Evolutionary conservation across 1,284 basidiomycete species (phyloP).

Genomic region (Fistulinella cinereoalba): DNA sequence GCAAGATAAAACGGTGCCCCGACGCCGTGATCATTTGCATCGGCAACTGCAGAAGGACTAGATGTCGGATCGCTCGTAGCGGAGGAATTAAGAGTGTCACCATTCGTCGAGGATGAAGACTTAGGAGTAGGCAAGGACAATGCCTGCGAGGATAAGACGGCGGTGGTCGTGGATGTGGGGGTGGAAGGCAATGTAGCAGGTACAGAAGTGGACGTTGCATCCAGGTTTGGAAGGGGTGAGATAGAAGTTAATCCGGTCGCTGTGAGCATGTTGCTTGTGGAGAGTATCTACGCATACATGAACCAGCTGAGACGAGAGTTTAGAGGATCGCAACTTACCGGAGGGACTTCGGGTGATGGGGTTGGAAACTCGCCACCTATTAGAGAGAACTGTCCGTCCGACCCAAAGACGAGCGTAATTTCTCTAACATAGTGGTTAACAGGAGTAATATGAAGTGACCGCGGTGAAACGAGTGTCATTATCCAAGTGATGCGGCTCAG

Average conservation of each 20-base stretch:
- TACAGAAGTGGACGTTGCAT: constrained; percentile 18
- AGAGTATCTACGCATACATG: constrained; percentile 7
- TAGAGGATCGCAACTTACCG: constrained; percentile 5
- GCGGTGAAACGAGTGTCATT: constrained; percentile 18
- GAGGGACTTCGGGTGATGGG: background rate
- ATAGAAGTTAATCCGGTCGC: background rate
- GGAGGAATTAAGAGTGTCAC: too few relatives aligned
- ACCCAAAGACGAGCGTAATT: constrained; percentile 27
- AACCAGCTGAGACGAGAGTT: background rate
- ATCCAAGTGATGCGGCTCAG: constrained; percentile 11
- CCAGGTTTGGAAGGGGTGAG: constrained; percentile 17
- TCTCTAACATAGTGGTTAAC: constrained; percentile 16
- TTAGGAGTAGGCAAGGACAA: too few relatives aligned
- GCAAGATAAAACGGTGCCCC: constrained; percentile 34
- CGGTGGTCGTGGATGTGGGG: too few relatives aligned
- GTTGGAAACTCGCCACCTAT: constrained; percentile 14
- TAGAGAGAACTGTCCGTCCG: constrained; percentile 28
- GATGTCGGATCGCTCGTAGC: constrained; percentile 22
- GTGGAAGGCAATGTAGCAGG: too few relatives aligned
- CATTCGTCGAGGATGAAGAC: too few relatives aligned
- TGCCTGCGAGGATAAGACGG: too few relatives aligned
- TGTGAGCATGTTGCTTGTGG: constrained; percentile 1
- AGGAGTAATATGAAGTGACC: constrained; percentile 8
- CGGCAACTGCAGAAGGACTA: constrained; percentile 16
- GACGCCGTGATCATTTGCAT: constrained; percentile 21